A percentile compares a stretch with the other conserved stretches of the same genome.
Conservation (phyloP, 1,284 basidiomycete genomes). For the Cystobasidiaceae sp. region DNA sequence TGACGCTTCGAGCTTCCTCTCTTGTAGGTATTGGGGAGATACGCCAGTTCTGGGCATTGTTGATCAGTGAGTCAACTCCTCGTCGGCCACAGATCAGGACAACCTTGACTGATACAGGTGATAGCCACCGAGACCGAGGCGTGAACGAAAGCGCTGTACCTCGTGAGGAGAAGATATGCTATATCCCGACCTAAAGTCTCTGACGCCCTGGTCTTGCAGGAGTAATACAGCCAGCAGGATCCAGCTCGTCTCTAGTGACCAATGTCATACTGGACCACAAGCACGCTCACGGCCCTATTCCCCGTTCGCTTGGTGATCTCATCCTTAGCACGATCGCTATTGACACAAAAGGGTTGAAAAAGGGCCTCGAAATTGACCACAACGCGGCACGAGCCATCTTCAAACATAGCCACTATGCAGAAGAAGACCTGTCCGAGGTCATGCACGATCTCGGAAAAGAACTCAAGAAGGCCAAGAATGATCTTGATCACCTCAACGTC, state of each 20-base stretch:
- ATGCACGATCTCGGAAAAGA: slow-evolving; percentile 41
- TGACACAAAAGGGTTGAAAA: slow-evolving; percentile 42
- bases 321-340: slow-evolving; percentile 44
- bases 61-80: slow-evolving; percentile 36
- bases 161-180: slow-evolving; percentile 24
- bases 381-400: slow-evolving; percentile 16
- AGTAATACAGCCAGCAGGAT: slow-evolving; percentile 40
- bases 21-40: slow-evolving; percentile 23
- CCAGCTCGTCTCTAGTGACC: slow-evolving; percentile 42
- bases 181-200: slow-evolving; percentile 37
- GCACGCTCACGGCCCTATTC: slow-evolving; percentile 42
- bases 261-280: slow-evolving; percentile 42
- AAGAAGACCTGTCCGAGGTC: slow-evolving; percentile 31
- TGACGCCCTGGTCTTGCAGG: slow-evolving; percentile 28
- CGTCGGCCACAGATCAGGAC: neutral
- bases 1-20: neutral
- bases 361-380: slow-evolving; percentile 16
- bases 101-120: neutral
- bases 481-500: slow-evolving; percentile 41
- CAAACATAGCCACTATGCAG: slow-evolving; percentile 21
- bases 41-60: slow-evolving; percentile 41
- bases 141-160: slow-evolving; percentile 1
- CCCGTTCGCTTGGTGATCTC: slow-evolving; percentile 44
- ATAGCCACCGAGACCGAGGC: slow-evolving; percentile 16
- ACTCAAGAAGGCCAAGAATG: slow-evolving; percentile 42